phyloP scores from a whole-genome alignment of 495 filamentous ascomycete genomes.

The Filosporella fistucella region DNA sequence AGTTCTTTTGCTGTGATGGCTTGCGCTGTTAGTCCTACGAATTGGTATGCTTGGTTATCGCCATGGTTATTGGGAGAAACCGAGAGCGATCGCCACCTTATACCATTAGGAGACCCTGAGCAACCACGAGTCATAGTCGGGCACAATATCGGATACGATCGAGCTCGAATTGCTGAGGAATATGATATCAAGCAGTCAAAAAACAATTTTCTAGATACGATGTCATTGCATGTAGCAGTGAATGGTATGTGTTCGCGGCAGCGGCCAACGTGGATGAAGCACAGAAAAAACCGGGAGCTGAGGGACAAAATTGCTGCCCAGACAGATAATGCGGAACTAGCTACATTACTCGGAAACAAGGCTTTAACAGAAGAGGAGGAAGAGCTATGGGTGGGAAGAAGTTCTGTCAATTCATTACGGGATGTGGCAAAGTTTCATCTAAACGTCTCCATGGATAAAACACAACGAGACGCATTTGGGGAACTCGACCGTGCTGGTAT shows the following conservation, averaged over 20 bases:
- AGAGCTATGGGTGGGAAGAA: slow-evolving; percentile 91
- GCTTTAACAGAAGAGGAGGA: slow-evolving; percentile 76
- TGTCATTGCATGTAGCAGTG: slow-evolving; percentile 96
- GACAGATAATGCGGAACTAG: slow-evolving; percentile 63
- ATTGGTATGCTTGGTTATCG: slow-evolving; percentile 97
- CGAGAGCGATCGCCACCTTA: slow-evolving; percentile 69
- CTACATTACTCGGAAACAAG: slow-evolving; percentile 62
- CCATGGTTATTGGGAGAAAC: slow-evolving; percentile 90
- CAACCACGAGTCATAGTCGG: slow-evolving; percentile 75
- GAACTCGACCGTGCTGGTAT: slow-evolving; percentile 71
- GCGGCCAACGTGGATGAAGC: slow-evolving; percentile 93
- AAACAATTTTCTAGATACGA: slow-evolving; percentile 92
- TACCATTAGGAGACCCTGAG: slow-evolving; percentile 75
- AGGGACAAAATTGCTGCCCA: slow-evolving; percentile 75
- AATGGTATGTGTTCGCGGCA: slow-evolving; percentile 99
- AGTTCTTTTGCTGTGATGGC: slow-evolving; percentile 94
- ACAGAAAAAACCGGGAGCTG: slow-evolving; percentile 82
- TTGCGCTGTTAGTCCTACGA: slow-evolving; percentile 77
- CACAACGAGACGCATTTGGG: slow-evolving; percentile 80
- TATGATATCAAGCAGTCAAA: slow-evolving; percentile 77
- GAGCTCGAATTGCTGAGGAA: slow-evolving; percentile 84
- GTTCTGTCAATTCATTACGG: slow-evolving; percentile 89
- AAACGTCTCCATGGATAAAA: slow-evolving; percentile 87
- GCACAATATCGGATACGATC: slow-evolving; percentile 95
- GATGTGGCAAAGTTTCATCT: slow-evolving; percentile 98